phyloP scores from a whole-genome alignment of 1,284 basidiomycete genomes.

The Golubevia pallescens region DNA sequence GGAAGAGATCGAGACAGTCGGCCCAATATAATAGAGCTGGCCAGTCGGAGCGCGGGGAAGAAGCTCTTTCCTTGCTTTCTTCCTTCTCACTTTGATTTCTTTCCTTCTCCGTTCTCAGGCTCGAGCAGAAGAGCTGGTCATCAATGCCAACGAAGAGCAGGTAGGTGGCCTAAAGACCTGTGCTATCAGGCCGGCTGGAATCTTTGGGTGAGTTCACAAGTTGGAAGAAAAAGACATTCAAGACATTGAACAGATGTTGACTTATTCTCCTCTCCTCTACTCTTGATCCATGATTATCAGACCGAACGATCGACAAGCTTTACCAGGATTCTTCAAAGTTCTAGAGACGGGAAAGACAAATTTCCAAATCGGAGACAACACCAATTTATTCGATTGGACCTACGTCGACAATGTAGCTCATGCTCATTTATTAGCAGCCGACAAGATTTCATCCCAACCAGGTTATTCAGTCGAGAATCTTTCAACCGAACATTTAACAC shows the following conservation, averaged over 20 bases:
- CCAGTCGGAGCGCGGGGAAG: not conserved
- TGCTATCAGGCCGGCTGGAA: constrained; percentile 58
- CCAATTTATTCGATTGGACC: constrained; percentile 95
- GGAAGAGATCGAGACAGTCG: not conserved
- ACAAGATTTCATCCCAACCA: constrained; percentile 67
- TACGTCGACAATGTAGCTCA: constrained; percentile 95
- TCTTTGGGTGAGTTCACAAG: constrained; percentile 41
- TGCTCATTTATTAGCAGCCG: constrained; percentile 91
- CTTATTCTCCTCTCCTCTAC: not conserved
- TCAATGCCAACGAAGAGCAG: constrained; percentile 39
- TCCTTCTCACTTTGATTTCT: not conserved
- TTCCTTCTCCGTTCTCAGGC: constrained; percentile 12
- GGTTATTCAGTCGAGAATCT: not conserved
- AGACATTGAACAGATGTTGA: not conserved
- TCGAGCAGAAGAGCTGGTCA: constrained; percentile 43
- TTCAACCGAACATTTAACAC: not conserved
- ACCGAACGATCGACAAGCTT: constrained; percentile 54
- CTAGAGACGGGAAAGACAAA: constrained; percentile 69
- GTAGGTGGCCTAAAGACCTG: constrained; percentile 41
- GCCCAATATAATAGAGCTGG: not conserved
- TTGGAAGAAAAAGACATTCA: not conserved
- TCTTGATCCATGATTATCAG: not conserved
- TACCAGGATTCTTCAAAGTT: constrained; percentile 59
- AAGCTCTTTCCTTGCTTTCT: not conserved
- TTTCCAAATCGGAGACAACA: constrained; percentile 92